A percentile compares a stretch with the other conserved stretches of the same genome.
phyloP scores from a whole-genome alignment of 2,329 filamentous ascomycete genomes.

The Neonectria punicea region DNA sequence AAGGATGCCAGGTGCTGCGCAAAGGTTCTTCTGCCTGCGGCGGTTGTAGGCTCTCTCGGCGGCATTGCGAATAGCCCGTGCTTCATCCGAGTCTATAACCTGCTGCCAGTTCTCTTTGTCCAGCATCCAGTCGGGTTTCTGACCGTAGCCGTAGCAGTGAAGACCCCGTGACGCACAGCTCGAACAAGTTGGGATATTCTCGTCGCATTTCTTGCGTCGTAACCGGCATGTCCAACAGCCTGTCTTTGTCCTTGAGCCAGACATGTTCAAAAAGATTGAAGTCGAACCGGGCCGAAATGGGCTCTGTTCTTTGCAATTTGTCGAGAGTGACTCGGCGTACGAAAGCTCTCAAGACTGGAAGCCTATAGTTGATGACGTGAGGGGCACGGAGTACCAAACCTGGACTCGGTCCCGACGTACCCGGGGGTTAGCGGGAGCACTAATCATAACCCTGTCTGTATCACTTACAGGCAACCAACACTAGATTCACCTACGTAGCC shows the following conservation, averaged over 20 bases:
- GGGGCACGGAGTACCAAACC: too few species aligned
- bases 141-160: slow-evolving; percentile 8
- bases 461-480: too few species aligned
- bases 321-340: not conserved
- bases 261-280: slow-evolving; percentile 1
- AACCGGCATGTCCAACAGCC: slow-evolving; percentile 23
- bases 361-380: too few species aligned
- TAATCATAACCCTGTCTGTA: not conserved
- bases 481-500: not conserved
- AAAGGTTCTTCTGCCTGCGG: slow-evolving; percentile 14
- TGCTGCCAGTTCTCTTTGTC: slow-evolving; percentile 21
- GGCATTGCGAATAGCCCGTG: not conserved
- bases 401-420: too few species aligned
- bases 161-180: slow-evolving; percentile 11
- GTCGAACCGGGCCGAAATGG: too few species aligned
- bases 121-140: slow-evolving; percentile 17
- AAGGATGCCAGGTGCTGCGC: slow-evolving; percentile 1
- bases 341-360: not conserved
- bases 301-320: not conserved
- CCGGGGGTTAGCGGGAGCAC: not conserved
- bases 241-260: slow-evolving; percentile 20
- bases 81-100: slow-evolving; percentile 16
- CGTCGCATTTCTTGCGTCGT: slow-evolving; percentile 25
- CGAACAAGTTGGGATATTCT: slow-evolving; percentile 7
- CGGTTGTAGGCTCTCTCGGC: slow-evolving; percentile 14